Percentiles rank a stretch among this genome's conserved stretches.
Conservation (phyloP, 108 stramenopile genomes). For the Pseudonitzschia pungens region DNA sequence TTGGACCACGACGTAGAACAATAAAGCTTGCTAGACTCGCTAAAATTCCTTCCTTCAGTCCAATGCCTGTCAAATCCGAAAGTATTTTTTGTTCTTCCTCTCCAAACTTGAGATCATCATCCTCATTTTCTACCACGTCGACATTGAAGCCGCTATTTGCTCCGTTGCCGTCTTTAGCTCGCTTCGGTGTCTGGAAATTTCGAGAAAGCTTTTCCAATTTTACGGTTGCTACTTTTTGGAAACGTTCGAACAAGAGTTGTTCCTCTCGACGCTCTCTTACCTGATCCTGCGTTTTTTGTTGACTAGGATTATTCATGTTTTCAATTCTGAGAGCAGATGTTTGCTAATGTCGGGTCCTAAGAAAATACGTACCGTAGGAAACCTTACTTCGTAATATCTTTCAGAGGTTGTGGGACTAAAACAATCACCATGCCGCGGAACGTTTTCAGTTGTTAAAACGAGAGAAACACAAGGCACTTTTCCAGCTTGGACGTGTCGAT, state of each 20-base stretch:
- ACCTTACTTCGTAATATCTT: too few species aligned
- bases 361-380: too few species aligned
- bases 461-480: too few species aligned
- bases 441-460: too few species aligned
- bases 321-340: background rate
- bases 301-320: background rate
- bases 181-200: constrained; percentile 19
- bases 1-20: constrained; percentile 35
- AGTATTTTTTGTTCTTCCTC: constrained; percentile 31
- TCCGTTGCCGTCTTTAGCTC: background rate
- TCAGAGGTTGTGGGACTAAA: too few species aligned
- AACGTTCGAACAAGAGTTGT: constrained; percentile 22
- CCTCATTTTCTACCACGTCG: background rate
- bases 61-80: constrained; percentile 29
- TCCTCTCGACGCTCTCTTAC: constrained; percentile 29
- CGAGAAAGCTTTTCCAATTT: constrained; percentile 25
- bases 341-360: too few species aligned
- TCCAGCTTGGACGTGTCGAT: too few species aligned
- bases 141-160: background rate
- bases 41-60: constrained; percentile 37
- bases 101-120: constrained; percentile 20
- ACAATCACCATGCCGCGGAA: too few species aligned
- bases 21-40: constrained; percentile 34
- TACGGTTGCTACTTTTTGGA: constrained; percentile 25
- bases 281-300: constrained; percentile 1